A percentile compares a stretch with the other conserved stretches of the same genome.
Evolutionary conservation across 805 yeast species (phyloP).

Genomic region (Kazachstania africana): DNA sequence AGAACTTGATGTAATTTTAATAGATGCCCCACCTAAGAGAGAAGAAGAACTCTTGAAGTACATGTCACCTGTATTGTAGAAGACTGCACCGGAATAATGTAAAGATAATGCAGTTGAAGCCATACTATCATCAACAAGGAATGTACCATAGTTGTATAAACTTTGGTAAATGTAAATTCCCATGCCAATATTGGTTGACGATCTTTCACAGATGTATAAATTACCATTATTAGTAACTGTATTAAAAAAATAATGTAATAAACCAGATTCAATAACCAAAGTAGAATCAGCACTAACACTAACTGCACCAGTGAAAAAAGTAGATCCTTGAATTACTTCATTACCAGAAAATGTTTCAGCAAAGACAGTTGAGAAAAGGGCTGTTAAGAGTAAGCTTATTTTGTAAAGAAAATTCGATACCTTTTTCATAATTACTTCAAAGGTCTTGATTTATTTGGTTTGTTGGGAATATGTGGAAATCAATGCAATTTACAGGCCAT

Average conservation of each 20-base stretch:
- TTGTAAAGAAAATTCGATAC: too few relatives aligned
- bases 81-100: background rate
- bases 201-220: conserved; percentile 2
- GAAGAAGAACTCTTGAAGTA: background rate
- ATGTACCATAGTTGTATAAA: conserved; percentile 4
- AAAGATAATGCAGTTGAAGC: conserved; percentile 2
- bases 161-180: background rate
- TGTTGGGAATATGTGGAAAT: too few relatives aligned
- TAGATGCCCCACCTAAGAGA: background rate
- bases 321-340: conserved; percentile 1
- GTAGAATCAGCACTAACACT: conserved; percentile 1
- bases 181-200: conserved; percentile 1
- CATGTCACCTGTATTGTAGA: conserved; percentile 2
- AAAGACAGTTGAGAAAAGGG: conserved; percentile 1
- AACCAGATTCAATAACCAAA: conserved; percentile 1
- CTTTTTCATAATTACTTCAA: too few relatives aligned
- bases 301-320: conserved; percentile 2
- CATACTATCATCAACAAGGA: conserved; percentile 2
- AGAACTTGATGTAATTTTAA: too few relatives aligned
- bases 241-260: conserved; percentile 1
- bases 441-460: too few relatives aligned
- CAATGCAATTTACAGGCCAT: too few relatives aligned
- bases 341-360: conserved; percentile 2
- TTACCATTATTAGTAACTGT: conserved; percentile 1
- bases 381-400: too few relatives aligned